Evolutionary conservation across 106 monocot species (phyloP), one percentile per base, ranked within the genome.

Genomic region (Triglochin maritima): DNA sequence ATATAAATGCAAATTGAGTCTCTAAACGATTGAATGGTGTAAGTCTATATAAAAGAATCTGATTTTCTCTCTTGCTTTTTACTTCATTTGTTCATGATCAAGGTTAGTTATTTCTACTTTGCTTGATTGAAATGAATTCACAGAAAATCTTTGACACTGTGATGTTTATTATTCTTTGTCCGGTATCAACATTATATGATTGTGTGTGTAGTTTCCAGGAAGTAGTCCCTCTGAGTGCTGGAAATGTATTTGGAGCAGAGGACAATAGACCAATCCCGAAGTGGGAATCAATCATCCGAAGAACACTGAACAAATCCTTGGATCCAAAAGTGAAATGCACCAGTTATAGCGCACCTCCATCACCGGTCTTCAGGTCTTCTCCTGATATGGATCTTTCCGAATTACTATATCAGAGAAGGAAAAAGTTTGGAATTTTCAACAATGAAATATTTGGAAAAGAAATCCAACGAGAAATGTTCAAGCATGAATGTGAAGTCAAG

Each of bases 331-430:
- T 17, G 3, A 66, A 66, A 17, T 3, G 52, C 66, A 75, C 79
- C 57, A 84, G 79, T 68, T 80, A 76, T 71, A 78, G 81, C 67
- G 52, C 10, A 11, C 17, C 10, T 12, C 41, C n/a, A 49, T 12
- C 16, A 52, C 29, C 11, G 5, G 11, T 8, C 46, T 14, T 10
- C 50, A 51, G 4, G 10, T 66, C 52, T 14, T 66, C 66, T 66
- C 10, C 41, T 42, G 5, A 49, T 48, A 64, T 15, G 48, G 47
- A 49, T 4, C 9, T 15, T 15, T 49, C 47, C 5, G 49, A 48
- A 45, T 64, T 48, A 29, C 29, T 52, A 11, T 0, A 52, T 52
- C 52, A 52, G 52, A 52, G 7, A 11, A 52, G 52, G 52, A 52
- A 71, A 29, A 29, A 29, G 29, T 29, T 29, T 29, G 29, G 29